Evolutionary conservation across 306 rosid genomes (phyloP), one percentile per base, ranked within the genome.

Genomic region (Hylodesmum podocarpum): DNA sequence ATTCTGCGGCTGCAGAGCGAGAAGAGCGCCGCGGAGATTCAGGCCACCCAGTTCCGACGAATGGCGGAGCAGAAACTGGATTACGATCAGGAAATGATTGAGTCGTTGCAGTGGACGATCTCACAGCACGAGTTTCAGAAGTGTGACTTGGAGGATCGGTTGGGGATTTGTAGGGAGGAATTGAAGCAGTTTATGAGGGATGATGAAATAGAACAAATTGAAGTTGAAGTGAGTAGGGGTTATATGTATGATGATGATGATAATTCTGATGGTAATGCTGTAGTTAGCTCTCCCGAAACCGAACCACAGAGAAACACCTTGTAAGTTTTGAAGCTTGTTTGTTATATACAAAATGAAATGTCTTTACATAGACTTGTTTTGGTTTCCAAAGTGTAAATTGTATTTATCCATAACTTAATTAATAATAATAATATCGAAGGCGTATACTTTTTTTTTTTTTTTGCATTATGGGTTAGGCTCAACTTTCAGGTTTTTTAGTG

Each of bases 1-100:
- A 93, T 93, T 71, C 69, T 82, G 33, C 81, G 91, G 57, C 91
- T 91, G 34, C 97, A 93, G 73, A 80, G 6, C 2, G 97, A 89
- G 87, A 93, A 89, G 61, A 85, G 93, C 22, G 13, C 76, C 0
- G 74, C 51, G 0, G 91, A 88, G 72, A 89, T 93, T 54, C 80
- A 79, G 75, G 91, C 91, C 2, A 88, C 80, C 8, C 98, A 90
- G 21, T 89, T 83, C 67, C 84, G 79, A 1, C 70, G 90, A 53
- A 44, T 90, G 83, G 87, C 89, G 1, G 94, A 87, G 80, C 80
- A 89, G 76, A 86, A 80, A 84, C 86, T 78, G 8, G 84, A 75
- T 43, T 82, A 85, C 46, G 89, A 80, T 54, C 82, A 84, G 22
- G 87, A 77, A 39, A 74, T 86, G 73, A 80, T 88, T 28, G 85